phyloP scores from a whole-genome alignment of 2,329 filamentous ascomycete species.

The Fusarium staphyleae region DNA sequence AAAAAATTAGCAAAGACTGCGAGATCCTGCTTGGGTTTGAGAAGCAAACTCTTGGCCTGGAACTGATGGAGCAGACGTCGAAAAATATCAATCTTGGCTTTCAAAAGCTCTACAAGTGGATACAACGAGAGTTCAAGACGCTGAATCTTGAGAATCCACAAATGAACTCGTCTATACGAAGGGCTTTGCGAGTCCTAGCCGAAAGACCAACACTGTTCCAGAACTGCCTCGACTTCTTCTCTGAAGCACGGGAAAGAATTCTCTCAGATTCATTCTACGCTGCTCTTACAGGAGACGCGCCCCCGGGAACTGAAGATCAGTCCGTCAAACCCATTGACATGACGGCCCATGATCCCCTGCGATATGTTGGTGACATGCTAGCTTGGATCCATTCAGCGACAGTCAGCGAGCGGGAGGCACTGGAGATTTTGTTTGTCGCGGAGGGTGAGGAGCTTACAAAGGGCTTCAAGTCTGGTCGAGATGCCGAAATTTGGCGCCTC shows the following conservation, averaged over 20 bases:
- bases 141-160: conserved; percentile 94
- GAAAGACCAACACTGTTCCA: conserved; percentile 91
- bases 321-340: conserved; percentile 91
- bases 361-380: conserved; percentile 96
- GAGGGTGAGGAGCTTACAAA: conserved; percentile 89
- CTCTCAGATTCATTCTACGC: conserved; percentile 89
- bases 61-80: conserved; percentile 90
- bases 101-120: conserved; percentile 95
- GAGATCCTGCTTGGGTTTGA: conserved; percentile 89
- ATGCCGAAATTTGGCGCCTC: conserved; percentile 84
- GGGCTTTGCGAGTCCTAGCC: conserved; percentile 84
- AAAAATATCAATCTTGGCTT: conserved; percentile 88
- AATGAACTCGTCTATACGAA: conserved; percentile 83
- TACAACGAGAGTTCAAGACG: conserved; percentile 90
- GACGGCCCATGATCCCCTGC: conserved; percentile 86
- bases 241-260: conserved; percentile 85
- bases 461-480: conserved; percentile 78
- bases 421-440: conserved; percentile 89
- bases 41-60: conserved; percentile 84
- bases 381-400: conserved; percentile 95
- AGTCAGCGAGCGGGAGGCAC: conserved; percentile 90
- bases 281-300: conserved; percentile 77
- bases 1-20: conserved; percentile 87
- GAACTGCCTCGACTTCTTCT: conserved; percentile 90
- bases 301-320: conserved; percentile 64